These are phyloP conservation scores for Cochlearia excelsa DNA, from an alignment of 345 rosid species.

Conservation along the genomic window DNA sequence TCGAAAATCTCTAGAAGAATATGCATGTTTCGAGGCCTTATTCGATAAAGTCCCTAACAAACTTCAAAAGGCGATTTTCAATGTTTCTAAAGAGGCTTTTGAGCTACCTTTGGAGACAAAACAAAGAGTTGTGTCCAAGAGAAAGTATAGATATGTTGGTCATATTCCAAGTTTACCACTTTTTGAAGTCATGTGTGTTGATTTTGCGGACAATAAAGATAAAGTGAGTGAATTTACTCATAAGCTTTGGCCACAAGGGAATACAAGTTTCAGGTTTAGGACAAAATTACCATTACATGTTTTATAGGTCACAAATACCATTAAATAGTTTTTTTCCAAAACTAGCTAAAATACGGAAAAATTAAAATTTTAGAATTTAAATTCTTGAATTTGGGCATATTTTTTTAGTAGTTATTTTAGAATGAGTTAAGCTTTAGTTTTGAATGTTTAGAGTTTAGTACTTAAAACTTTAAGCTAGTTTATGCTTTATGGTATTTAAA, in stretches of 20 bases:
- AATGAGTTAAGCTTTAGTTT: no score
- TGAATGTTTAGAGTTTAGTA: no score
- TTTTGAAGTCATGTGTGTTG: conserved; percentile 20
- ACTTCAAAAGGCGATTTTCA: conserved; percentile 20
- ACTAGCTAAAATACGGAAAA: no score
- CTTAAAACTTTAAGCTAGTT: no score
- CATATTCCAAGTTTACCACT: conserved; percentile 26
- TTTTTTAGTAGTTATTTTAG: no score
- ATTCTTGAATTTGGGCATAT: no score
- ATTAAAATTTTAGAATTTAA: no score
- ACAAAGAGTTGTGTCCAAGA: conserved; percentile 23
- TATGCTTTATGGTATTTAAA: no score
- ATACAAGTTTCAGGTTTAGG: conserved; percentile 21
- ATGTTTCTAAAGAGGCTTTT: conserved; percentile 18
- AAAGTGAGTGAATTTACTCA: conserved; percentile 27
- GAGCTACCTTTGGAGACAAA: conserved; percentile 28
- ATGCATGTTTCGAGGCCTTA: conserved; percentile 33
- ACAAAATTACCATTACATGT: no score
- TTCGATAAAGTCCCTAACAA: conserved; percentile 28
- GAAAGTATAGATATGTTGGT: conserved; percentile 25
- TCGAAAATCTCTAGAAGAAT: conserved; percentile 30
- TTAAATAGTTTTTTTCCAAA: no score
- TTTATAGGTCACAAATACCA: no score
- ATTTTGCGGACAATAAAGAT: conserved; percentile 19
- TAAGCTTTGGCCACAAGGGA: conserved; percentile 31